phyloP scores from a whole-genome alignment of 805 yeast genomes.

The Sugiyamaella boreocaroliniensis region DNA sequence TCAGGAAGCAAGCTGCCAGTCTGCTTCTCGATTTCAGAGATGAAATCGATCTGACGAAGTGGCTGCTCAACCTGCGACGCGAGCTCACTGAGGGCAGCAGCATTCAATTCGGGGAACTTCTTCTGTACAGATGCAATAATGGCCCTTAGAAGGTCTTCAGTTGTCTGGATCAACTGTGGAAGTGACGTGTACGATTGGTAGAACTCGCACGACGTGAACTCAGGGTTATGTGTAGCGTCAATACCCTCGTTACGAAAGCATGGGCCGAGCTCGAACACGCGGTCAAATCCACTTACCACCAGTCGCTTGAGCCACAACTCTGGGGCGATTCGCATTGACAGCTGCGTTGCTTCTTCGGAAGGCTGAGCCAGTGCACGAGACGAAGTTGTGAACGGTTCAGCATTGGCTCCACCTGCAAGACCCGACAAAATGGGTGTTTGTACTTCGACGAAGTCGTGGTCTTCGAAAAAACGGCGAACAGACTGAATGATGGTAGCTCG shows the following conservation, averaged over 20 bases:
- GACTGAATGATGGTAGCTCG: conserved; percentile 50
- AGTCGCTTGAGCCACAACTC: conserved; percentile 93
- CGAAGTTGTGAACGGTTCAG: conserved; percentile 72
- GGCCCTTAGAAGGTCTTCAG: conserved; percentile 49
- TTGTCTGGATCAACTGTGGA: conserved; percentile 55
- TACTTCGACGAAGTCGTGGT: conserved; percentile 64
- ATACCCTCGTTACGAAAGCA: conserved; percentile 99
- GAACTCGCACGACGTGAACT: conserved; percentile 97
- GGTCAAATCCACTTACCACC: conserved; percentile 96
- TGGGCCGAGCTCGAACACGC: conserved; percentile 97
- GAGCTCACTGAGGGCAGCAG: conserved; percentile 17
- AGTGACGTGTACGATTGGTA: conserved; percentile 83
- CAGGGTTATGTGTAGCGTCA: conserved; percentile 98
- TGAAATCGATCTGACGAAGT: conserved; percentile 53
- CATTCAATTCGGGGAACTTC: conserved; percentile 6
- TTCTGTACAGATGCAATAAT: conserved; percentile 34
- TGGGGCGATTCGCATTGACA: conserved; percentile 90
- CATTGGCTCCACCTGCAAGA: conserved; percentile 81
- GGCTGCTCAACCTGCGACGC: neutral
- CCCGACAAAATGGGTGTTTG: conserved; percentile 77
- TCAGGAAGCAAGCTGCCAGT: conserved; percentile 48
- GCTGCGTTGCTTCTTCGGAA: conserved; percentile 69
- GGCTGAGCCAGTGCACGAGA: conserved; percentile 40
- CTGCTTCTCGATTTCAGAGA: conserved; percentile 50
- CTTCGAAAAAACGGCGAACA: conserved; percentile 52